A percentile compares a stretch with the other conserved stretches of the same genome.
Evolutionary conservation across 805 yeast genomes (phyloP).

Genomic region (Lipomyces starkeyi): DNA sequence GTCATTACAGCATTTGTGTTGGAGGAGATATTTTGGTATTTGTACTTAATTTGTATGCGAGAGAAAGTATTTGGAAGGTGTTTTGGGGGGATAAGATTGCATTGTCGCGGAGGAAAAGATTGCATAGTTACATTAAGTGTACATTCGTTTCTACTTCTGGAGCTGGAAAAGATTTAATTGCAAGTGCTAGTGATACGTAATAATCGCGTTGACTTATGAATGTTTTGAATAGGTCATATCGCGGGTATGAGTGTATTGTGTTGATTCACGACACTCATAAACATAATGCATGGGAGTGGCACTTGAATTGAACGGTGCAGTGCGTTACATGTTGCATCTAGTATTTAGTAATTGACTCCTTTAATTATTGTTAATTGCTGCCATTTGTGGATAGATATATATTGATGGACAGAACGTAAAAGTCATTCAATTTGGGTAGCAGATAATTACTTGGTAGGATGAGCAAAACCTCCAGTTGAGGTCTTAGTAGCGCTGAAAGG

Average conservation of each 20-base stretch:
- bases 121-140: no score
- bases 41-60: background rate
- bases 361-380: no score
- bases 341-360: background rate
- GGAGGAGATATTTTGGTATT: background rate
- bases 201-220: background rate
- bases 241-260: no score
- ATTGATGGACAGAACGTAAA: no score
- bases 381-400: no score
- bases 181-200: background rate
- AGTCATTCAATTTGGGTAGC: no score
- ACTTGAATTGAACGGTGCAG: background rate
- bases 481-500: no score
- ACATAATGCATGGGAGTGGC: background rate
- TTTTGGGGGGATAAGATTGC: background rate
- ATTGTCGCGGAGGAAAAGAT: conserved; percentile 1
- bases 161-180: no score
- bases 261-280: no score
- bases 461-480: no score
- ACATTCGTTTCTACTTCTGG: no score
- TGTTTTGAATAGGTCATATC: no score
- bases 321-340: background rate
- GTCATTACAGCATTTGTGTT: background rate
- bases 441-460: background rate
- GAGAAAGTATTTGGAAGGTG: background rate